Conservation (phyloP, 1,284 basidiomycete genomes). For the Rhodotorula sp. region DNA sequence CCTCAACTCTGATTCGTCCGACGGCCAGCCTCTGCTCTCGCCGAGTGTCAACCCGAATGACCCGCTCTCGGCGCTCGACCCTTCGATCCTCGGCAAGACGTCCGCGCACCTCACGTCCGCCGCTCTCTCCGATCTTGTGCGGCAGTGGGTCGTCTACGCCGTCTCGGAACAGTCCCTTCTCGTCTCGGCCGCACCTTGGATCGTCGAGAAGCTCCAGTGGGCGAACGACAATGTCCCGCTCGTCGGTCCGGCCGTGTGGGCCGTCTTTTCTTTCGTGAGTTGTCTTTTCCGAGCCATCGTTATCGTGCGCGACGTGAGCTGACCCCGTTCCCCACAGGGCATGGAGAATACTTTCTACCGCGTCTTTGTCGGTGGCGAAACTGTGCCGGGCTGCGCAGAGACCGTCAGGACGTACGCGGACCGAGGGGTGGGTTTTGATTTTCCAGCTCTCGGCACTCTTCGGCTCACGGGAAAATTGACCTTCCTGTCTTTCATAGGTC, state of each 20-base stretch:
- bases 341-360: constrained; percentile 44
- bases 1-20: neutral
- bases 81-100: constrained; percentile 22
- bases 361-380: constrained; percentile 43
- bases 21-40: constrained; percentile 2
- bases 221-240: constrained; percentile 42
- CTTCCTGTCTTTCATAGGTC: constrained; percentile 15
- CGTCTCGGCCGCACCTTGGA: constrained; percentile 40
- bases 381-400: constrained; percentile 37
- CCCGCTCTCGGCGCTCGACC: constrained; percentile 38
- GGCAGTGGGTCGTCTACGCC: constrained; percentile 44
- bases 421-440: constrained; percentile 22
- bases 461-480: neutral
- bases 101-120: constrained; percentile 36
- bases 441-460: neutral
- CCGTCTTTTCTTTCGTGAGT: constrained; percentile 38
- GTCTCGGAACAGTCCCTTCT: constrained; percentile 34
- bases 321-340: constrained; percentile 18
- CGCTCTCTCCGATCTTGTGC: constrained; percentile 34
- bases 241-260: constrained; percentile 38
- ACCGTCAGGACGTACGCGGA: constrained; percentile 31
- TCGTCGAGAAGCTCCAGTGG: constrained; percentile 40
- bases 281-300: neutral
- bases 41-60: constrained; percentile 27
- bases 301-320: neutral